Conservation (phyloP, 2,329 filamentous ascomycete genomes). For the Xylaria polymorpha region DNA sequence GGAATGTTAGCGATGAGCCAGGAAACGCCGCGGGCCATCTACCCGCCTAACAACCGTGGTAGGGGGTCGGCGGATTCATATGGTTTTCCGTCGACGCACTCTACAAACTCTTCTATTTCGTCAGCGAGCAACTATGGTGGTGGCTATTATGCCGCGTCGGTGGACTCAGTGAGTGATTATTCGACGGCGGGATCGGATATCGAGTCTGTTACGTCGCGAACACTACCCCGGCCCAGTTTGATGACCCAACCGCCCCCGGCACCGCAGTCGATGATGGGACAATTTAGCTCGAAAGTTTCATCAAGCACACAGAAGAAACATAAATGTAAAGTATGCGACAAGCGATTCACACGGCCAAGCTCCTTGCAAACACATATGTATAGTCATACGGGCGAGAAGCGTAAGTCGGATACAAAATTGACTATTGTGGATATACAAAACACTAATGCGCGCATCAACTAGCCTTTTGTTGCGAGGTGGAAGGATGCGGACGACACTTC, state of each 20-base stretch:
- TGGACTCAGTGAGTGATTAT: constrained; percentile 90
- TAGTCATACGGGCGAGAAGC: constrained; percentile 97
- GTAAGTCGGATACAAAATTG: constrained; percentile 67
- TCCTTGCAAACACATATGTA: constrained; percentile 98
- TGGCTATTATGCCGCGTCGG: constrained; percentile 85
- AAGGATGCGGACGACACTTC: constrained; percentile 94
- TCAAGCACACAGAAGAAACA: constrained; percentile 99
- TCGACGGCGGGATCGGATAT: constrained; percentile 90
- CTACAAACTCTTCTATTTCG: constrained; percentile 90
- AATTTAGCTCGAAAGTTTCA: constrained; percentile 96
- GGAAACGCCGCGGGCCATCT: constrained; percentile 91
- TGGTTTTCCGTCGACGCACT: constrained; percentile 87
- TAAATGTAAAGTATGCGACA: constrained; percentile 99
- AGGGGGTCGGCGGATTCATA: constrained; percentile 87
- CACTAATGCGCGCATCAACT: constrained; percentile 35
- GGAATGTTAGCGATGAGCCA: constrained; percentile 97
- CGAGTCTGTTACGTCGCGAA: constrained; percentile 81
- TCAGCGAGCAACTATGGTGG: constrained; percentile 82
- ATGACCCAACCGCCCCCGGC: constrained; percentile 78
- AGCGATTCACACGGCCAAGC: constrained; percentile 93
- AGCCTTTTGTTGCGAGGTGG: constrained; percentile 95
- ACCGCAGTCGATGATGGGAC: constrained; percentile 97
- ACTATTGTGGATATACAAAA: not conserved
- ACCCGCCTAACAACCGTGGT: constrained; percentile 72
- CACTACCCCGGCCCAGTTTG: constrained; percentile 80